Conservation (phyloP, 2,329 filamentous ascomycete species). For the Talaromyces sp. region DNA sequence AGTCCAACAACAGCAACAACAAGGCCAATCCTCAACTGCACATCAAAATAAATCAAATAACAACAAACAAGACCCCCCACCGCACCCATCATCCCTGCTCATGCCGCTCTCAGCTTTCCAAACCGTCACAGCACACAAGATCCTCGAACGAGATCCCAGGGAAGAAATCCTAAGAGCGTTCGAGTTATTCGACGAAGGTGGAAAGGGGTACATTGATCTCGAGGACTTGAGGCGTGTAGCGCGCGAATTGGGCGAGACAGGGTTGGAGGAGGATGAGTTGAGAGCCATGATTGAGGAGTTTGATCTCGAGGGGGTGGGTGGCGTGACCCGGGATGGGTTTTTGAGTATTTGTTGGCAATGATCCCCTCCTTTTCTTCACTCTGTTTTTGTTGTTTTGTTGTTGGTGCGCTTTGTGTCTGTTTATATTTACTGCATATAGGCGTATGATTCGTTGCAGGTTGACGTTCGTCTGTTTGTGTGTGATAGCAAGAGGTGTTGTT, state of each 20-base stretch:
- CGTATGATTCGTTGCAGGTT: slow-evolving; percentile 8
- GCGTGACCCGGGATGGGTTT: slow-evolving; percentile 63
- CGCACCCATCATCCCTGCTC: slow-evolving; percentile 64
- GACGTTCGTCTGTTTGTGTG: background rate
- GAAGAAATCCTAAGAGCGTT: slow-evolving; percentile 93
- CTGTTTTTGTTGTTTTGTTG: background rate
- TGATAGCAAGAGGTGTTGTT: slow-evolving; percentile 1
- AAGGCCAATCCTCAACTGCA: slow-evolving; percentile 31
- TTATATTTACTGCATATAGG: background rate
- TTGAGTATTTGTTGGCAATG: slow-evolving; percentile 63
- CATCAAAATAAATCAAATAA: slow-evolving; percentile 38
- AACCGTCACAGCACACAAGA: slow-evolving; percentile 73
- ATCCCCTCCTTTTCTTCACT: background rate
- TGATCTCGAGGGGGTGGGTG: slow-evolving; percentile 89
- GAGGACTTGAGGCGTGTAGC: slow-evolving; percentile 86
- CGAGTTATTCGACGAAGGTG: slow-evolving; percentile 85
- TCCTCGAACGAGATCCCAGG: slow-evolving; percentile 77
- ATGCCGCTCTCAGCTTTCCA: slow-evolving; percentile 73
- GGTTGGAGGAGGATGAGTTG: slow-evolving; percentile 87
- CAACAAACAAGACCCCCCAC: slow-evolving; percentile 49
- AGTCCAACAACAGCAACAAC: slow-evolving; percentile 41
- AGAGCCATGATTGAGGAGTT: slow-evolving; percentile 97
- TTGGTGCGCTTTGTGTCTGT: background rate
- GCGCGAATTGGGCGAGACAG: slow-evolving; percentile 81
- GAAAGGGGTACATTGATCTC: slow-evolving; percentile 86